Evolutionary conservation across 495 filamentous ascomycete genomes (phyloP), one percentile per base, ranked within the genome.

Genomic region (Podospora pseudocomata): DNA sequence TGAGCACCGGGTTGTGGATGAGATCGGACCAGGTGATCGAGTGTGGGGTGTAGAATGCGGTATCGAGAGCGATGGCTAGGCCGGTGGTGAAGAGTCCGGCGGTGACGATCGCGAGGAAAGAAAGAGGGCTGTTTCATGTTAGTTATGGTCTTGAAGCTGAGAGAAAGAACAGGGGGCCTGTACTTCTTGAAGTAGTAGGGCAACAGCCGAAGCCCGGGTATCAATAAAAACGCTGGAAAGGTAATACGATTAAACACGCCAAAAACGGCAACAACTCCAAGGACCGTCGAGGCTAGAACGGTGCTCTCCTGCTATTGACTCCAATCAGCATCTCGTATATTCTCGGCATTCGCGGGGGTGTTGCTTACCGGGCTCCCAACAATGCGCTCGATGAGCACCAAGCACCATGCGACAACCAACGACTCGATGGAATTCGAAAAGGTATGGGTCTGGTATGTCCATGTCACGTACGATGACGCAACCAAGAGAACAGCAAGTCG

Each of bases 341-440:
- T 49, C 39, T 49, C 39, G 39, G 15, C 15, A 49, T 49, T 16
- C 0, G 39, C 39, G 39, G 39, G 39, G 39, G 9, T 13, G 7
- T 49, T 16, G 39, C 82, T 15, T 81, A 95, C 93, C 82, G 90
- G 90, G 71, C 87, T 88, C 49, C 87, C 89, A 44, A 88, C 79
- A 69, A 98, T 93, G 73, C 94, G 88, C 75, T 89, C 88, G 73
- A 97, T 91, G 73, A 98, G 82, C 63, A 97, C 93, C 78, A 99
- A 75, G 69, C 90, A 90, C 95, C 96, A 98, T 61, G 89, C 84
- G 19, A 99, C 94, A 34, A 91, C 84, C 72, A 99, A 83, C 1
- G 95, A 97, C 80, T 99, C 95, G 72, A 97, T 86, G 63, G 93
- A 93, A 79, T 99, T 99, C 76, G 95, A 98, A 80, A 99, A 98